phyloP scores from a whole-genome alignment of 495 filamentous ascomycete species.

The Penicillium subrubescens region DNA sequence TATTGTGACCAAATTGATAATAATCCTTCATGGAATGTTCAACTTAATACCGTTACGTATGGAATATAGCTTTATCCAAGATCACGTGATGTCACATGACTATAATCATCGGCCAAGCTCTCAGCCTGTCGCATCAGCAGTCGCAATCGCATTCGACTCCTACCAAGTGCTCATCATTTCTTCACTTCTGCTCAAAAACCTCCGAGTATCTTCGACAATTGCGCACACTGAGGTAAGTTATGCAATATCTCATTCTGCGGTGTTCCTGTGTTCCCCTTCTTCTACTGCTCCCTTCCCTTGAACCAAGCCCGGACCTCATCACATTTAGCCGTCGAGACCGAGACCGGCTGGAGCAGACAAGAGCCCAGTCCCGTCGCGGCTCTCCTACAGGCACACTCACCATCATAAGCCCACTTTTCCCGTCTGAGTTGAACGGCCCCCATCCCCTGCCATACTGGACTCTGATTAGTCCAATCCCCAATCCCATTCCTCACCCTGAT shows the following conservation, averaged over 20 bases:
- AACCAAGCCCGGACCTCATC: neutral
- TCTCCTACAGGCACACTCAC: constrained; percentile 3
- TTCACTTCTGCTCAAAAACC: neutral
- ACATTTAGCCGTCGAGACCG: constrained; percentile 19
- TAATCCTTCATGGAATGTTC: neutral
- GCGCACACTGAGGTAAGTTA: constrained; percentile 10
- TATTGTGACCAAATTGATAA: neutral
- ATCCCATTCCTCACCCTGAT: constrained; percentile 22
- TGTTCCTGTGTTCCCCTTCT: neutral
- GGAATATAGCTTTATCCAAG: neutral
- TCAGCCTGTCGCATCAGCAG: constrained; percentile 8
- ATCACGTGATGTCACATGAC: constrained; percentile 9
- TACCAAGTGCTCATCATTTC: neutral
- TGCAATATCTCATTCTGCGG: neutral
- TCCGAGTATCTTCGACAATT: neutral
- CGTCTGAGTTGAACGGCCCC: constrained; percentile 27
- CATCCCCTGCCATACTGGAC: constrained; percentile 5
- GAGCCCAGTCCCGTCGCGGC: constrained; percentile 22
- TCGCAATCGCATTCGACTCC: neutral
- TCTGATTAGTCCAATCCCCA: constrained; percentile 28
- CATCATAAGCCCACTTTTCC: constrained; percentile 17
- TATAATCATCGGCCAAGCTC: constrained; percentile 12
- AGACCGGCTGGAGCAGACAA: constrained; percentile 13
- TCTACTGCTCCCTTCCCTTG: neutral
- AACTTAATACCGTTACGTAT: neutral